Evolutionary conservation across 192 early-diverging fungal species (phyloP).

Genomic region (Paraglomus occultum): DNA sequence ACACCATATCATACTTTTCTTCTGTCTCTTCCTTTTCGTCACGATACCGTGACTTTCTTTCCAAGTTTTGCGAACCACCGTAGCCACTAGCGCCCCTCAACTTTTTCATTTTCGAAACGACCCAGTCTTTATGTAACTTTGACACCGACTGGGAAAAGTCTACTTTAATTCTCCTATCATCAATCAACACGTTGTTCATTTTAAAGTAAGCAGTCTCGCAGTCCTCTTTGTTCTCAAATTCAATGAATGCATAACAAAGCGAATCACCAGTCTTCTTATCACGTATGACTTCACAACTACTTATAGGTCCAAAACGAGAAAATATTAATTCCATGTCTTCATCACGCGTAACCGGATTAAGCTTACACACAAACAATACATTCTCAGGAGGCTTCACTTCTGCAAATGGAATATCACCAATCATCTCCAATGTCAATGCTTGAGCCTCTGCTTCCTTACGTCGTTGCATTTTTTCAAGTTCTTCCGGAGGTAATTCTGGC

Average conservation of each 20-base stretch:
- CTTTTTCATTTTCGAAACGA: conserved; percentile 49
- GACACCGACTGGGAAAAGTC: conserved; percentile 97
- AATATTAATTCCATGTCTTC: conserved; percentile 94
- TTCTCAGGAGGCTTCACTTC: conserved; percentile 98
- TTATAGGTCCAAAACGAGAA: conserved; percentile 84
- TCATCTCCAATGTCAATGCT: conserved; percentile 95
- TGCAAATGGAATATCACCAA: conserved; percentile 95
- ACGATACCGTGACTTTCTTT: conserved; percentile 53
- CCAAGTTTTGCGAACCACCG: conserved; percentile 49
- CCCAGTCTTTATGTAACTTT: conserved; percentile 78
- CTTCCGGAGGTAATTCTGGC: conserved; percentile 55
- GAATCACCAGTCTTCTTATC: conserved; percentile 82
- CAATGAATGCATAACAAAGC: conserved; percentile 94
- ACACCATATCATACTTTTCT: conserved; percentile 49
- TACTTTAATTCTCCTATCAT: conserved; percentile 94
- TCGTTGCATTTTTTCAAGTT: conserved; percentile 63
- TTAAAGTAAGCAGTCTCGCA: conserved; percentile 95
- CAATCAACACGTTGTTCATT: conserved; percentile 95
- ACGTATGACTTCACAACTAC: conserved; percentile 87
- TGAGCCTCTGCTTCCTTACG: conserved; percentile 76
- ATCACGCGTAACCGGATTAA: conserved; percentile 86
- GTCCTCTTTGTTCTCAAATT: conserved; percentile 83
- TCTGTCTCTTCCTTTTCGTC: conserved; percentile 33
- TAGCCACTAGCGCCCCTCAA: conserved; percentile 32
- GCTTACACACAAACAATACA: conserved; percentile 93